Conservation (phyloP, 2,329 filamentous ascomycete genomes). For the Trichoderma harzianum region DNA sequence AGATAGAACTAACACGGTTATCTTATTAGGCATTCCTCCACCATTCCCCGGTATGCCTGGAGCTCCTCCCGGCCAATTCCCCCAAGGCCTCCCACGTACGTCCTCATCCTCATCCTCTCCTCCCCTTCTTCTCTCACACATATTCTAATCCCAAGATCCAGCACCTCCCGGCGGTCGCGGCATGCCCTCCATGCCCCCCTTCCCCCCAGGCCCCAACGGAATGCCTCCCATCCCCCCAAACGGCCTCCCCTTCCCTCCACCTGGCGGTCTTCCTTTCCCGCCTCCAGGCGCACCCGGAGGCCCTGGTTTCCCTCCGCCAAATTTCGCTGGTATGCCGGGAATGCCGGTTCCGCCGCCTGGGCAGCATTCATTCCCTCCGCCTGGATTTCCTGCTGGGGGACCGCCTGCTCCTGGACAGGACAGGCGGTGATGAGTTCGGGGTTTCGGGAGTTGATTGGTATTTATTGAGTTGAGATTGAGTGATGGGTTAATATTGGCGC, state of each 20-base stretch:
- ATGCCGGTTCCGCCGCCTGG: conserved; percentile 36
- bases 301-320: conserved; percentile 27
- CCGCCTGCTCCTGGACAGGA: conserved; percentile 40
- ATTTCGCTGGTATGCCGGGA: conserved; percentile 35
- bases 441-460: not conserved
- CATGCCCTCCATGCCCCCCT: conserved; percentile 45
- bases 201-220: conserved; percentile 39
- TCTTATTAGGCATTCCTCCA: conserved; percentile 48
- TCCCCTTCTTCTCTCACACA: no score
- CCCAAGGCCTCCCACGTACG: conserved; percentile 52
- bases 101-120: conserved; percentile 20
- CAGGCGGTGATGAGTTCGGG: conserved; percentile 29
- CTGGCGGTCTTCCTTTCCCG: conserved; percentile 28
- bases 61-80: conserved; percentile 39
- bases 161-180: conserved; percentile 51
- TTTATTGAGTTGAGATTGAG: not conserved
- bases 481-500: conserved; percentile 24
- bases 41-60: conserved; percentile 55
- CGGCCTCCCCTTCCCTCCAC: conserved; percentile 43
- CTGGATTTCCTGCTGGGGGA: conserved; percentile 36
- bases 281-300: conserved; percentile 29
- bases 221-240: conserved; percentile 32
- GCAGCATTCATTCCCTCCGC: conserved; percentile 40
- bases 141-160: conserved; percentile 25
- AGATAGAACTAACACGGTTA: not conserved